Evolutionary conservation across 176 grass and related monocot genomes (phyloP), one percentile per base, ranked within the genome.

Genomic region (Oryza brachyantha): DNA sequence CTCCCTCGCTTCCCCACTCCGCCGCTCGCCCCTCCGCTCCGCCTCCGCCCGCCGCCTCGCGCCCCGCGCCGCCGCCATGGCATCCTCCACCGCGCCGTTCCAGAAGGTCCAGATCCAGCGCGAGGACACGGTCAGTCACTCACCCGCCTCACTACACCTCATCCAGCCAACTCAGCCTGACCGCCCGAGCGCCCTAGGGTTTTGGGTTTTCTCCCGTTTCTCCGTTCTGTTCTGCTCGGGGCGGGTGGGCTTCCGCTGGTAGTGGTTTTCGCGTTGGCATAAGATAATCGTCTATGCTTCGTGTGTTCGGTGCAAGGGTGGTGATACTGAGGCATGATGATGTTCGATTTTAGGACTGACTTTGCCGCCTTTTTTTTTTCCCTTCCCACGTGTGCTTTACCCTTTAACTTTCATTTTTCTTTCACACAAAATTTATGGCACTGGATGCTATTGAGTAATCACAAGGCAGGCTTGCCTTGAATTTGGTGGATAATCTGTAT

Each of bases 91-190:
- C 8, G 19, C 83, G 35, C 35, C 81, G 29, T 90, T 94, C 68
- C 90, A 91, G 39, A 94, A 88, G 84, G 68, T 97, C 81, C 91
- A 91, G 73, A 93, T 97, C 84, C 88, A 97, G 75, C 88, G 93
- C 61, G 93, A 90, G 54, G 90, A 86, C 66, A 86, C 87, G 16
- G 94, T 93, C n/a, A 65, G 86, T 35, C 40, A 9, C 26, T 70
- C 58, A 21, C 36, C 29, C 0, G 7, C 39, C 39, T 9, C 39
- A 12, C 8, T 9, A n/a, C n/a, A n/a, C n/a, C n/a, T n/a, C n/a
- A n/a, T n/a, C n/a, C n/a, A n/a, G n/a, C n/a, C n/a, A n/a, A n/a
- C n/a, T n/a, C n/a, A n/a, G n/a, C n/a, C n/a, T n/a, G n/a, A n/a
- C n/a, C n/a, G n/a, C n/a, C n/a, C n/a, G n/a, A n/a, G 22, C 66